Evolutionary conservation across 2,329 filamentous ascomycete genomes (phyloP).

Genomic region (Corinectria fuckeliana): DNA sequence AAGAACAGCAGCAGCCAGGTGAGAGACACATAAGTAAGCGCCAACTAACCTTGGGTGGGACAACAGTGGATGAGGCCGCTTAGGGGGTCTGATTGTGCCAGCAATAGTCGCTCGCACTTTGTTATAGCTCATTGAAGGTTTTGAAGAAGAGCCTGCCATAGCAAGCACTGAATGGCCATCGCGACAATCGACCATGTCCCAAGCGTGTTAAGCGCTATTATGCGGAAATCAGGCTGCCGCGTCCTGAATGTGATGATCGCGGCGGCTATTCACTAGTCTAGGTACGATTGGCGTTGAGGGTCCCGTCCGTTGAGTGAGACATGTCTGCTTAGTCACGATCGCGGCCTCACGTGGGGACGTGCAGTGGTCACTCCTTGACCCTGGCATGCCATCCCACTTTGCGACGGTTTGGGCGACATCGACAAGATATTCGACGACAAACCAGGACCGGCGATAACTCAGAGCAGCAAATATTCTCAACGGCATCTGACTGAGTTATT

Average conservation of each 20-base stretch:
- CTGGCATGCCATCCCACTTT: slow-evolving; percentile 39
- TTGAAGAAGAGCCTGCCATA: slow-evolving; percentile 19
- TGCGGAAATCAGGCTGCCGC: slow-evolving; percentile 41
- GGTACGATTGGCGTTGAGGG: slow-evolving; percentile 11
- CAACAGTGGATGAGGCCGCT: slow-evolving; percentile 21
- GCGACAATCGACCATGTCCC: slow-evolving; percentile 34
- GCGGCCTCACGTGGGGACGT: slow-evolving; percentile 45
- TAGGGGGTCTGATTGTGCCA: slow-evolving; percentile 36
- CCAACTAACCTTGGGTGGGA: slow-evolving; percentile 24
- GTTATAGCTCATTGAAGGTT: slow-evolving; percentile 29
- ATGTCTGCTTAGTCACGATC: slow-evolving; percentile 45
- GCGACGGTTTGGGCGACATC: slow-evolving; percentile 28
- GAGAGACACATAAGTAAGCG: neutral
- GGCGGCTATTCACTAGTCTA: neutral
- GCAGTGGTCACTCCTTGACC: slow-evolving; percentile 31
- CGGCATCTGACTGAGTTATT: neutral
- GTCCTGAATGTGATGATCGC: slow-evolving; percentile 29
- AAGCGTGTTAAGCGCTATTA: slow-evolving; percentile 20
- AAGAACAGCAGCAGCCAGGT: neutral
- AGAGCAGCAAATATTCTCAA: neutral
- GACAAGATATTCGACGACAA: slow-evolving; percentile 16
- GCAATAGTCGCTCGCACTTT: slow-evolving; percentile 29
- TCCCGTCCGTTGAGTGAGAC: slow-evolving; percentile 8
- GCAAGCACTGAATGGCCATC: slow-evolving; percentile 33
- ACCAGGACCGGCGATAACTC: slow-evolving; percentile 5